Evolutionary conservation across 371 early-diverging fungal genomes (phyloP), one percentile per base, ranked within the genome.

Genomic region (Mucor ambiguus): DNA sequence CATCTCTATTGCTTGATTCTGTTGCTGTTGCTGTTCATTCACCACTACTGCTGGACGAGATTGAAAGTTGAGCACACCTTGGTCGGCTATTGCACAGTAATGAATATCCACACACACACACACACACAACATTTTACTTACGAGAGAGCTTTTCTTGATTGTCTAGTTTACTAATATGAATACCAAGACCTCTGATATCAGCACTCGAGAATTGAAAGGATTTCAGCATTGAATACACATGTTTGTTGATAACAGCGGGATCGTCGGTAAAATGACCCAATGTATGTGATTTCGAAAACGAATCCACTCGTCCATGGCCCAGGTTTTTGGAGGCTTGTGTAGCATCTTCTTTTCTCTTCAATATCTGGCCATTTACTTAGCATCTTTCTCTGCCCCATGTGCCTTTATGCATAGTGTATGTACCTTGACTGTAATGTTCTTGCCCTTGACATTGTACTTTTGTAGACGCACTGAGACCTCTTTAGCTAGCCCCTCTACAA

Each of bases 271-370:
- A 74, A 6, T 63, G 59, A 4, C 77, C 73, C 8, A 91, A 56
- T 8, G 72, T 73, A 18, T 70, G 71, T 2, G 90, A 86, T 58
- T 87, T 85, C 10, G 88, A 84, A 61, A 85, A 79, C 20, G 71
- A 76, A 54, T 92, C 92, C 24, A 87, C 88, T 26, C 78, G 69
- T 3, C 92, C 92, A 67, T 90, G 89, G 0, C 91, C 92, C 29
- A 92, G 68, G 59, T 84, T 81, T 54, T 91, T 92, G 43, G 28
- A 65, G 0, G 87, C 79, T 60, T 86, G 85, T 0, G 68, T 73
- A 4, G 85, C 84, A 55, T 79, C 83, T 9, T 75, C 63, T 29
- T 79, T 71, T 26, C 90, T 74, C 48, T 76, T 76, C 67, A 85
- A 61, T 18, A 86, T 52, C 82, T 86, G 14, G 55, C 33, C 22